A percentile compares a stretch with the other conserved stretches of the same genome.
Evolutionary conservation across 768 basidiomycete species (phyloP).

Genomic region (Rhizopogon vinicolor): DNA sequence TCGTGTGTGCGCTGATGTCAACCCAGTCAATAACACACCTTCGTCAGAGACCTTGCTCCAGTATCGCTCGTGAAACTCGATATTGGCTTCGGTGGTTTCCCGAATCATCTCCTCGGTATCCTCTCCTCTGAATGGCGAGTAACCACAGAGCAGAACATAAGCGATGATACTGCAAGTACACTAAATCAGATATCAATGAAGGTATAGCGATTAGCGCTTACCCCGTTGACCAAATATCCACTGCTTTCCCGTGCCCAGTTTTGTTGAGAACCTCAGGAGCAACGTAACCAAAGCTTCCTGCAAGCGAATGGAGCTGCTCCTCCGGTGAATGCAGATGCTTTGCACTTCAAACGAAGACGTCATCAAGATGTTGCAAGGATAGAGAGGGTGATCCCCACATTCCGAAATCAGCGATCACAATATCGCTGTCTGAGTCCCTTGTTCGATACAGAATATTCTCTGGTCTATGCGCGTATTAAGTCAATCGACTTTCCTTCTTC

Average conservation of each 20-base stretch:
- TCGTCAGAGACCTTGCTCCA: conserved; percentile 86
- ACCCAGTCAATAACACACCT: conserved; percentile 38
- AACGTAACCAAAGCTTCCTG: conserved; percentile 85
- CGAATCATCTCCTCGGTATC: conserved; percentile 68
- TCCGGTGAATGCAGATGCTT: conserved; percentile 74
- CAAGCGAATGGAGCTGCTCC: conserved; percentile 67
- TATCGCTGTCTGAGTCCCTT: conserved; percentile 66
- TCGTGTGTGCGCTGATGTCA: no score
- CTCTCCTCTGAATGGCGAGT: conserved; percentile 89
- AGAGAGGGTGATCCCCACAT: conserved; percentile 51
- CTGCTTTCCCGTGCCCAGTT: conserved; percentile 85
- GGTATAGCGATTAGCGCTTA: conserved; percentile 27
- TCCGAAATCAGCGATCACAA: conserved; percentile 97
- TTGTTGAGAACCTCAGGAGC: conserved; percentile 86
- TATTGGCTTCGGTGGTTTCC: conserved; percentile 80
- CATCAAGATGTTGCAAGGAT: background rate
- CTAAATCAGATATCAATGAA: no score
- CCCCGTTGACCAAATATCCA: conserved; percentile 95
- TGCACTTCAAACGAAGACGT: conserved; percentile 42
- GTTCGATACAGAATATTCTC: conserved; percentile 96
- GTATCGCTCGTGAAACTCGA: conserved; percentile 91
- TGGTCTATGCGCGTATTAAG: conserved; percentile 45
- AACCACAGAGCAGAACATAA: conserved; percentile 92
- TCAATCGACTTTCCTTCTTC: background rate
- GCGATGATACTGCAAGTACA: conserved; percentile 69